A percentile compares a stretch with the other conserved stretches of the same genome.
Conservation (phyloP, 352 stramenopile genomes). For the Phytophthora kernoviae region DNA sequence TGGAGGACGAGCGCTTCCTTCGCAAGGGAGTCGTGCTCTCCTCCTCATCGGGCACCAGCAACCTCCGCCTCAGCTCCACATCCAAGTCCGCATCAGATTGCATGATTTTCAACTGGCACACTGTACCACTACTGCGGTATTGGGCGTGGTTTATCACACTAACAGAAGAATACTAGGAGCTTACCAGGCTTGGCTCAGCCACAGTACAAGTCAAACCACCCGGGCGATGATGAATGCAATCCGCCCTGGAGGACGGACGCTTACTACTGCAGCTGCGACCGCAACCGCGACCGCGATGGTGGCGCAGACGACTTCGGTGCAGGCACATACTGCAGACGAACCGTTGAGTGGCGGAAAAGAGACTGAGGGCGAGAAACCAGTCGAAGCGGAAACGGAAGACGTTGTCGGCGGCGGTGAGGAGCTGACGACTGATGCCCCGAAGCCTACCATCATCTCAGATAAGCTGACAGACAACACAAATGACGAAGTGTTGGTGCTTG, state of each 20-base stretch:
- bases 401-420: slow-evolving; percentile 11
- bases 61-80: slow-evolving; percentile 27
- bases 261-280: slow-evolving; percentile 4
- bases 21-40: neutral
- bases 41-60: slow-evolving; percentile 20
- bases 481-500: slow-evolving; percentile 12
- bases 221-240: slow-evolving; percentile 4
- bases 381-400: slow-evolving; percentile 11
- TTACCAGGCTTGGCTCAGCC: slow-evolving; percentile 9
- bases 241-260: neutral
- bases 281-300: neutral
- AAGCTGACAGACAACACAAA: neutral
- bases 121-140: too few relatives aligned
- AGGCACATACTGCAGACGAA: slow-evolving; percentile 1
- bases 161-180: too few relatives aligned
- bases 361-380: slow-evolving; percentile 8
- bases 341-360: slow-evolving; percentile 6
- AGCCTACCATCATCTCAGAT: neutral
- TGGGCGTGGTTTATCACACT: too few relatives aligned
- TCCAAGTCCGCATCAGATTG: slow-evolving; percentile 17
- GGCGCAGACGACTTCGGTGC: slow-evolving; percentile 10
- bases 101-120: slow-evolving; percentile 16
- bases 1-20: slow-evolving; percentile 15
- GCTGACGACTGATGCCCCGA: neutral
- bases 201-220: neutral